Evolutionary conservation across 2,329 filamentous ascomycete genomes (phyloP).

Genomic region (Metarhizium brunneum): DNA sequence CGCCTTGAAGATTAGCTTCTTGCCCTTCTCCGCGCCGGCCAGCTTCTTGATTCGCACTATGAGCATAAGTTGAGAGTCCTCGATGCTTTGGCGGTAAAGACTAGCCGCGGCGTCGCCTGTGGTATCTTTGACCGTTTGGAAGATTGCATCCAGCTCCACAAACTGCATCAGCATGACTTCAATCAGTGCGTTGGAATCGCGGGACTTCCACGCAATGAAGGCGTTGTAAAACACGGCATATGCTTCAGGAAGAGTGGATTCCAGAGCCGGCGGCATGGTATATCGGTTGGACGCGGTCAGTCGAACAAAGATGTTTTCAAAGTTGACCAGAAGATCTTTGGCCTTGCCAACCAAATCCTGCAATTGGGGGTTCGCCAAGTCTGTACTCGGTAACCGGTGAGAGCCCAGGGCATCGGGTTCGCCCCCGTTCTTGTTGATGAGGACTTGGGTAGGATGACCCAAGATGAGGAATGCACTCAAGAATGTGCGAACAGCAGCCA

Average conservation of each 20-base stretch:
- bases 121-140: constrained; percentile 73
- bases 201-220: constrained; percentile 76
- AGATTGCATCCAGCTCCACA: constrained; percentile 74
- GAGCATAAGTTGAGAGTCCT: constrained; percentile 71
- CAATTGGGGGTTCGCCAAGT: constrained; percentile 51
- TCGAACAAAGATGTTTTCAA: constrained; percentile 63
- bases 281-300: constrained; percentile 58
- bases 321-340: constrained; percentile 66
- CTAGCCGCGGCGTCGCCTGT: constrained; percentile 63
- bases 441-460: constrained; percentile 68
- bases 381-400: constrained; percentile 27
- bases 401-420: constrained; percentile 17
- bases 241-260: constrained; percentile 54
- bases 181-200: constrained; percentile 67
- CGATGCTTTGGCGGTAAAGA: constrained; percentile 72
- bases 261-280: constrained; percentile 52
- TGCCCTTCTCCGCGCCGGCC: constrained; percentile 61
- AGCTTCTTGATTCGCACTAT: constrained; percentile 73
- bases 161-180: constrained; percentile 83
- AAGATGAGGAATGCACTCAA: constrained; percentile 72
- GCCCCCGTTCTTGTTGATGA: constrained; percentile 63
- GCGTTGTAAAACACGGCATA: constrained; percentile 70
- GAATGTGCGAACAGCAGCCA: constrained; percentile 65
- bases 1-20: constrained; percentile 64
- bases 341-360: constrained; percentile 71